A percentile compares a stretch with the other conserved stretches of the same genome.
Evolutionary conservation across 441 rosid genomes (phyloP).

Genomic region (Euphorbia corollata): DNA sequence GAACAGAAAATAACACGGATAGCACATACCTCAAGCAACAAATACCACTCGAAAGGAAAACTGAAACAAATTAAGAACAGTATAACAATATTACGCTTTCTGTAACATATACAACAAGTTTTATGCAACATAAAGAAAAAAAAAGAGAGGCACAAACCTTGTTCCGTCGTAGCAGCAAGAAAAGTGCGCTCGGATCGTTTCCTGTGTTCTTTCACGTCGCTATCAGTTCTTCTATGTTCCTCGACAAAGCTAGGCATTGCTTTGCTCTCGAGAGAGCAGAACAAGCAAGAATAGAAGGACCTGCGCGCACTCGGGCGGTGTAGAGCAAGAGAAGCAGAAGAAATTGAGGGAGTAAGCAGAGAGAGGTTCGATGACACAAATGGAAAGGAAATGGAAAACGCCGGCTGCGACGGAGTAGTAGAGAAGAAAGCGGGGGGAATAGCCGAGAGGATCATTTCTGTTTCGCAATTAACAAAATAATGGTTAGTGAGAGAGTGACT

Average conservation of each 20-base stretch:
- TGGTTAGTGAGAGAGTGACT: neutral
- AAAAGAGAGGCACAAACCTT: slow-evolving; percentile 35
- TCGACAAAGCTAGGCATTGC: slow-evolving; percentile 41
- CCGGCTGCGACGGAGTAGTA: slow-evolving; percentile 2
- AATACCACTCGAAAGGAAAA: neutral
- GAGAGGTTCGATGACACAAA: slow-evolving; percentile 20
- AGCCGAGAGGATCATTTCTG: slow-evolving; percentile 11
- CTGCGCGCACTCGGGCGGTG: slow-evolving; percentile 26
- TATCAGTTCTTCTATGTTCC: slow-evolving; percentile 30
- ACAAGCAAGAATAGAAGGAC: slow-evolving; percentile 25
- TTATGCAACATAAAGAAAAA: neutral
- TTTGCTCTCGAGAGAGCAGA: slow-evolving; percentile 30
- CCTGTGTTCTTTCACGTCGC: slow-evolving; percentile 10
- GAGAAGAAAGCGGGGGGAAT: slow-evolving; percentile 4
- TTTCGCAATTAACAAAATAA: neutral
- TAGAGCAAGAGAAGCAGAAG: slow-evolving; percentile 2
- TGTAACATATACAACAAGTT: too few species aligned
- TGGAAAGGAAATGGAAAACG: slow-evolving; percentile 29
- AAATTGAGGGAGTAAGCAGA: slow-evolving; percentile 21
- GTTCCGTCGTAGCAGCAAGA: slow-evolving; percentile 58
- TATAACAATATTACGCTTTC: too few species aligned
- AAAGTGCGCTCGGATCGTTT: slow-evolving; percentile 35
- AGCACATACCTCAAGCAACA: neutral
- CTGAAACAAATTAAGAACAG: neutral
- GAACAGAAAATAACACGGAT: neutral